Conservation (phyloP, 2,329 filamentous ascomycete genomes). For the Venturiaceae sp. region DNA sequence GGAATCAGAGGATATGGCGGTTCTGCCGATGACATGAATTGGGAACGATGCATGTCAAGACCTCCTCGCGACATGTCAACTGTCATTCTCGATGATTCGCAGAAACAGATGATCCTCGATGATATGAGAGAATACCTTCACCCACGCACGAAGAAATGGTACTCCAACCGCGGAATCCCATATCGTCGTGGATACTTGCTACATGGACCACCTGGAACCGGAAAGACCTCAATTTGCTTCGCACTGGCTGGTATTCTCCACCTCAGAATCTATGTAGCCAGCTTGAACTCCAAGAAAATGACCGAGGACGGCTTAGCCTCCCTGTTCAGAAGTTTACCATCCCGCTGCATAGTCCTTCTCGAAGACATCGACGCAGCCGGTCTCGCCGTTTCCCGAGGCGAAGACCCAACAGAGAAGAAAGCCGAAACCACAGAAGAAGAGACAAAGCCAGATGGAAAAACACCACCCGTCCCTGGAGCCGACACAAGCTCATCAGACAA, state of each 20-base stretch:
- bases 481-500: not conserved
- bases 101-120: slow-evolving; percentile 2
- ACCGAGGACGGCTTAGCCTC: slow-evolving; percentile 54
- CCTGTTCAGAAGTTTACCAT: slow-evolving; percentile 58
- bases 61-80: not conserved
- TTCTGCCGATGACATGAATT: slow-evolving; percentile 1
- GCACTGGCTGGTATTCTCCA: slow-evolving; percentile 38
- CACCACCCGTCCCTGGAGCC: not conserved
- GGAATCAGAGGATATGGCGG: not conserved
- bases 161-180: slow-evolving; percentile 73
- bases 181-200: slow-evolving; percentile 77
- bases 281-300: slow-evolving; percentile 31
- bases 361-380: slow-evolving; percentile 56
- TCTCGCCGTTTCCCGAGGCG: not conserved
- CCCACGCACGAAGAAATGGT: slow-evolving; percentile 64
- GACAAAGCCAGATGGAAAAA: not conserved
- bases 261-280: slow-evolving; percentile 28
- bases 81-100: slow-evolving; percentile 2
- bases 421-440: not conserved
- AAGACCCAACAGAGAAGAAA: not conserved
- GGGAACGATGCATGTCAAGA: not conserved
- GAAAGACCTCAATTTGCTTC: slow-evolving; percentile 54
- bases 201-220: slow-evolving; percentile 70
- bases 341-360: slow-evolving; percentile 61
- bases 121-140: slow-evolving; percentile 37